Evolutionary conservation across 2,329 filamentous ascomycete species (phyloP), one percentile per base, ranked within the genome.

Genomic region (Aspergillus unguis): DNA sequence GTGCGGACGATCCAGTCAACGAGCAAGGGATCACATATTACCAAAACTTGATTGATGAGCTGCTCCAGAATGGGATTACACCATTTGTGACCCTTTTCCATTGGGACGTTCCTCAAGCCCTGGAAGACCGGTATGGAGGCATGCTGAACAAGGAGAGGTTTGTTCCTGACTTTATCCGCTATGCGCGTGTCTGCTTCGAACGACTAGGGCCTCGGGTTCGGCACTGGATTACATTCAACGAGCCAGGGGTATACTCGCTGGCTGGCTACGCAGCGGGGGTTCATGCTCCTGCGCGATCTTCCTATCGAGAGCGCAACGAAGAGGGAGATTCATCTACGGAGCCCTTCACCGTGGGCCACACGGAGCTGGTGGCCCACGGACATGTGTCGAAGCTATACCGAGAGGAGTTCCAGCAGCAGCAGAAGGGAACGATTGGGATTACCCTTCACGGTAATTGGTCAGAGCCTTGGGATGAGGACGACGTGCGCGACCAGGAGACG

Each of bases 161-260:
- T 70, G 83, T 85, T 1, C 78, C 84, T 56, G 89, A 94, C 73
- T 92, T 85, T 68, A 85, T 87, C 65, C 76, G 85, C 69, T 92
- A 90, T 66, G 86, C 88, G n/a, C 83, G 85, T 58, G 77, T 88
- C 40, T 78, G 88, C 65, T 92, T 90, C 75, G 80, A 85, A 71
- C 80, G 82, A 3, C 78, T 92, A 52, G 81, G 80, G 47, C 82
- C 85, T 51, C 85, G 85, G 68, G 88, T 89, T 65, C 88, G 88
- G 76, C 80, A 88, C 72, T 94, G 89, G 89, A 88, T 90, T 68
- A 92, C 88, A 28, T 88, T 90, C 75, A 92, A 92, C 69, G 88
- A 92, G 75, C 89, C 89, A 3, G 91, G 86, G 78, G 91, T 88
- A 70, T 88, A 84, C 55, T 82, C 85, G 29, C 85, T 92, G 58